Evolutionary conservation across 164 flowering plant species (phyloP), one percentile per base, ranked within the genome.

Genomic region (Magnolia sinica): DNA sequence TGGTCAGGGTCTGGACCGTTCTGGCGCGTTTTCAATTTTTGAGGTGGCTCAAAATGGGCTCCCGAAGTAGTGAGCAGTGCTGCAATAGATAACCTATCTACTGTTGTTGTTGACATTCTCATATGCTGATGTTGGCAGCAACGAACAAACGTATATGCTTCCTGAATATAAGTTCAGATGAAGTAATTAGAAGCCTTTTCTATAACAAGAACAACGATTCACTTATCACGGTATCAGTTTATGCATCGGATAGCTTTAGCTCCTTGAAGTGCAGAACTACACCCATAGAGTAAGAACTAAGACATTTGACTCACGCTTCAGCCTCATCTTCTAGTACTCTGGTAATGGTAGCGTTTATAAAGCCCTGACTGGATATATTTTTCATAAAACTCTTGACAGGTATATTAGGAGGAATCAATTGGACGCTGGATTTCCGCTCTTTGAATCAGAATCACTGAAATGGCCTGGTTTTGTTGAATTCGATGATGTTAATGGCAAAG

Each of bases 221-320:
- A 3, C 93, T 95, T 63, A 93, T 93, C 83, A 95, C 96, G 50
- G 97, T 95, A 81, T 95, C 97, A 51, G 96, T 93, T 66, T 91
- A 92, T 87, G 97, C 96, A 49, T 91, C 97, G 45, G 98, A 92
- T 82, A 89, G 89, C 78, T 95, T 89, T 86, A 93, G 96, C 76
- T 95, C 96, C 8, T 85, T 95, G 85, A 95, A 90, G 77, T 95
- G 98, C 89, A 86, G 96, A 87, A 86, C 90, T 72, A 95, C 97
- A 37, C 86, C 92, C 70, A 91, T 93, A 73, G 98, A 95, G 98
- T 93, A 68, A 64, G 76, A 16, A 49, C 20, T 20, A 19, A 19
- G 22, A 52, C 20, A 13, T 24, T 27, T 19, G 50, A 19, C 23
- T 58, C 72, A 64, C 1, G 50, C 8, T 11, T 2, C 18, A 13